Evolutionary conservation across 2,329 filamentous ascomycete genomes (phyloP), one percentile per base, ranked within the genome.

Genomic region (Hypoxylon sp.): DNA sequence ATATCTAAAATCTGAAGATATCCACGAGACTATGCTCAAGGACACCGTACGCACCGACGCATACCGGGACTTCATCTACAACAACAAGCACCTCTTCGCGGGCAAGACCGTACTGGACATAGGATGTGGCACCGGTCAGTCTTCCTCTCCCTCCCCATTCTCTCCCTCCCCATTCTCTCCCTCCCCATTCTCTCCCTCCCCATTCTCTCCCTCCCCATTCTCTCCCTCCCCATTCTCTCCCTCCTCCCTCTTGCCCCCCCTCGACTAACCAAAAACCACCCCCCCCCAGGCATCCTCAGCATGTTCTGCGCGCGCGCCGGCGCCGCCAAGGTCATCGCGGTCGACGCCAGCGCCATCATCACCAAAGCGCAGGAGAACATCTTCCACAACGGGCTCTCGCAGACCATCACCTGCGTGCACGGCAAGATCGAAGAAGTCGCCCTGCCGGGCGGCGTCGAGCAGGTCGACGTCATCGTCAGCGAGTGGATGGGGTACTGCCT

Each of bases 401-500:
- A 89, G 71, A 83, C 84, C 22, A 93, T 98, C 73, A 93, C 89
- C 44, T 93, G 91, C 71, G 82, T 97, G 50, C 87, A 89, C 67
- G 94, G 94, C 37, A 92, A 92, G 73, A 91, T 97, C 64, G 94
- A 98, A 77, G 93, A 97, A 69, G 91, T 97, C 57, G 83, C 79
- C 59, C 84, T 93, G 20, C 93, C 91, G 11, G 44, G 44, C 44
- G 44, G 44, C 1, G 89, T 94, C 6, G 83, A 88, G 56, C 83
- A 94, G 73, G 94, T 97, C 47, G 94, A 98, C 79, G 90, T 98
- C 73, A 97, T 98, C 74, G 90, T 98, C 64, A 96, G 92, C 62
- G 94, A 98, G 78, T 98, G 94, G 94, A 98, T 98, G 94, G 94
- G 94, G 28, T 98, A 98, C 76, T 92, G 90, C 68, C 85, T 97